Evolutionary conservation across 805 yeast species (phyloP), one percentile per base, ranked within the genome.

Genomic region (Tetrapisispora namnaoensis): DNA sequence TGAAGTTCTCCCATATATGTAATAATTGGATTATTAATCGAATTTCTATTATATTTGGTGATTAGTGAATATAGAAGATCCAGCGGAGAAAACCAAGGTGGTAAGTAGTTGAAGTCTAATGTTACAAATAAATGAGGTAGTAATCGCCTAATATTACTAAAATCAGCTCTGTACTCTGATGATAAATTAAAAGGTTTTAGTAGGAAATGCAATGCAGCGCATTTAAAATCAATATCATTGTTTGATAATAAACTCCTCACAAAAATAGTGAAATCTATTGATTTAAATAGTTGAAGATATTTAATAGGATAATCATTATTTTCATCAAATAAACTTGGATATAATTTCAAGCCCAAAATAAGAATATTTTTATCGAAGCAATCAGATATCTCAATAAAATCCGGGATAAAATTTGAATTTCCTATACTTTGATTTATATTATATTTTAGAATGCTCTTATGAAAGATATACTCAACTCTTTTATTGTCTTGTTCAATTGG

Each of bases 81-180:
- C 22, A 64, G 56, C 4, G 66, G 65, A 51, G 62, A 64, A 50
- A 57, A 64, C 66, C 67, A 62, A 60, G 60, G 55, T 13, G 68
- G 68, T 4, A 63, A 22, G n/a, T 47, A 42, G 11, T 53, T 51
- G 24, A 46, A 54, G 42, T 62, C 57, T 42, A 63, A 55, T 14
- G 57, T 51, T 8, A 56, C 57, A 24, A 61, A 49, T 44, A 63
- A 48, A 46, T 57, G 57, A 4, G 68, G 66, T 34, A 62, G 48
- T 36, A 55, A 40, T 44, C 55, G 55, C 3, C 46, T 48, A n/a
- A 61, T 37, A 2, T 52, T 49, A 22, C 51, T 50, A 16, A 51
- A 51, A 41, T 55, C 53, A 18, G 48, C 45, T 51, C 57, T 57
- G 6, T 39, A 37, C 3, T 46, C 46, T 4, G 49, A 43, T 9